Percentiles rank a stretch among this genome's conserved stretches.
Evolutionary conservation across 2,329 filamentous ascomycete species (phyloP).

Genomic region (Rosellinia necatrix): DNA sequence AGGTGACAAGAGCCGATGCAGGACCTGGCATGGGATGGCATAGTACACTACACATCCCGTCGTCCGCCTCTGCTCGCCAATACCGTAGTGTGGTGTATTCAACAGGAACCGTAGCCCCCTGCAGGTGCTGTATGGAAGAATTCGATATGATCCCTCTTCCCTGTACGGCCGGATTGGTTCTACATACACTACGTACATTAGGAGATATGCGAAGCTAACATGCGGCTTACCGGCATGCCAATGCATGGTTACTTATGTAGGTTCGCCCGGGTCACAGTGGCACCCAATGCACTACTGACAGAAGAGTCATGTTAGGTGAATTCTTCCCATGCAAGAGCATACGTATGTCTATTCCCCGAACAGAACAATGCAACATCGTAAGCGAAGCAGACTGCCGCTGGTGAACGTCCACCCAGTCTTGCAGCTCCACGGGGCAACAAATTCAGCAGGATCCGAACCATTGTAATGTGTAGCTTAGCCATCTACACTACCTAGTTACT

Average conservation of each 20-base stretch:
- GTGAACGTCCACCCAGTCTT: no score
- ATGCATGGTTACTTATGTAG: conserved; percentile 13
- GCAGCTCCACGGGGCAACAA: no score
- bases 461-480: no score
- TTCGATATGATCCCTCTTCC: conserved; percentile 1
- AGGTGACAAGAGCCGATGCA: conserved; percentile 1
- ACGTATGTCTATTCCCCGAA: background rate
- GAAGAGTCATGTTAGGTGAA: background rate
- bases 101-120: conserved; percentile 2
- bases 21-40: conserved; percentile 1
- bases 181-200: conserved; percentile 8
- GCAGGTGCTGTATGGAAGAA: conserved; percentile 9
- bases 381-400: conserved; percentile 6
- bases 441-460: no score
- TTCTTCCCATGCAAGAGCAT: background rate
- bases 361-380: conserved; percentile 4
- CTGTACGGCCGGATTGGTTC: no score
- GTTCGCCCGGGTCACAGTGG: conserved; percentile 13
- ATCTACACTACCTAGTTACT: no score
- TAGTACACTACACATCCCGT: conserved; percentile 9
- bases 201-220: conserved; percentile 17
- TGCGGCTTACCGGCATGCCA: conserved; percentile 22
- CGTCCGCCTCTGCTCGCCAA: background rate
- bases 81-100: no score
- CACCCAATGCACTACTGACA: conserved; percentile 2